These are phyloP conservation scores for Xylaria hypoxylon DNA, from an alignment of 2,329 filamentous ascomycete species.

Conservation along the genomic window DNA sequence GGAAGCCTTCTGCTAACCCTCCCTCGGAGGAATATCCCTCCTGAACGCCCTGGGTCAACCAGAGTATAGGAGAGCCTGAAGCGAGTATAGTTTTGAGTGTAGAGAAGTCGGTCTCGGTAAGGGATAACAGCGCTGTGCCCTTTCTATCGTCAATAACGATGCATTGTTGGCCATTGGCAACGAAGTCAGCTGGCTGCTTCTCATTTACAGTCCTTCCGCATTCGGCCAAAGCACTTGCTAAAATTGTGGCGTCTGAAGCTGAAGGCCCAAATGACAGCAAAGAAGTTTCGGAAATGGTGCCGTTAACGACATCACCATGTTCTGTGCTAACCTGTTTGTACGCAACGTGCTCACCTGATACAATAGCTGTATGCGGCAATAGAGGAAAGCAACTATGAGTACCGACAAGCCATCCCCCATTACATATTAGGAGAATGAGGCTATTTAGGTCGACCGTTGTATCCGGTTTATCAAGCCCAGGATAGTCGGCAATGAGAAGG, in stretches of 20 bases:
- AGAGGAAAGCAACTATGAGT: constrained; percentile 24
- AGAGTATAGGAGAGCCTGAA: constrained; percentile 34
- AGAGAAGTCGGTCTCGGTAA: constrained; percentile 32
- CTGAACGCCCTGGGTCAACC: constrained; percentile 43
- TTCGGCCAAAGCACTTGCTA: constrained; percentile 25
- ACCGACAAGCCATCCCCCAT: constrained; percentile 40
- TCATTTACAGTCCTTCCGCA: constrained; percentile 22
- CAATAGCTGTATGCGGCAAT: constrained; percentile 19
- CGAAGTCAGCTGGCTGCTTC: constrained; percentile 26
- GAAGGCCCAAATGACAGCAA: constrained; percentile 21
- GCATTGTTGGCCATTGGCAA: constrained; percentile 19
- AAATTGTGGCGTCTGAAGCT: constrained; percentile 6
- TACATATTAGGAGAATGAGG: constrained; percentile 24
- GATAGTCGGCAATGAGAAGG: constrained; percentile 31
- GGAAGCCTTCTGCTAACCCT: constrained; percentile 43
- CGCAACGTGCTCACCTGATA: constrained; percentile 31
- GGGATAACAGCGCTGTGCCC: constrained; percentile 35
- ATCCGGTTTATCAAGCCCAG: constrained; percentile 6
- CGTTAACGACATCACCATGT: not conserved
- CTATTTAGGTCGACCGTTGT: not conserved
- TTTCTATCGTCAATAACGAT: constrained; percentile 41
- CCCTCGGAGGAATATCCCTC: constrained; percentile 36
- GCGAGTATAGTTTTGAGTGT: constrained; percentile 37
- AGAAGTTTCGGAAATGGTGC: constrained; percentile 10
- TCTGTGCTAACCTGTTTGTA: constrained; percentile 14